Evolutionary conservation across 202 grass and related monocot species (phyloP).

Genomic region (Schoenoplectus tabernaemontani): DNA sequence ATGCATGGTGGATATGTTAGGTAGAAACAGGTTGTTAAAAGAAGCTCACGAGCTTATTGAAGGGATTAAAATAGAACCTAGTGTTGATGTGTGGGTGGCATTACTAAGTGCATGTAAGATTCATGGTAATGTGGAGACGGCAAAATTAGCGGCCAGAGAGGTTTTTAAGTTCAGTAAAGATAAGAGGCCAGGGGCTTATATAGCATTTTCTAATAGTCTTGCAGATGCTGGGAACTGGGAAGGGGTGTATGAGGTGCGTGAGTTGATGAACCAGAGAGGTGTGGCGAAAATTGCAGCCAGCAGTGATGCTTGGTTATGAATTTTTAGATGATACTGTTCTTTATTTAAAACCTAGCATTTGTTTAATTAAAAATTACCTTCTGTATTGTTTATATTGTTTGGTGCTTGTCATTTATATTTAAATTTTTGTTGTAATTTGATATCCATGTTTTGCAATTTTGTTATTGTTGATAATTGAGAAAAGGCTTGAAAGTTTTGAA

Average conservation of each 20-base stretch:
- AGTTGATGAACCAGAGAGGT: conserved; percentile 60
- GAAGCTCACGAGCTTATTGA: conserved; percentile 43
- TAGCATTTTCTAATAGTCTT: conserved; percentile 81
- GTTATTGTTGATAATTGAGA: neutral
- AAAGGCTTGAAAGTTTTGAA: neutral
- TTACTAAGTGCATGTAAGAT: conserved; percentile 63
- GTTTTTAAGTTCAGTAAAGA: conserved; percentile 47
- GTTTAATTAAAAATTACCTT: neutral
- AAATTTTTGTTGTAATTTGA: neutral
- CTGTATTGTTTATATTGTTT: neutral
- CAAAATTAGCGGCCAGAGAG: conserved; percentile 41
- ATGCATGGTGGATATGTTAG: conserved; percentile 81
- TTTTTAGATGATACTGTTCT: neutral
- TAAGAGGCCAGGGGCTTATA: conserved; percentile 60
- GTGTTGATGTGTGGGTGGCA: conserved; percentile 72
- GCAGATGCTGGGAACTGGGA: conserved; percentile 67
- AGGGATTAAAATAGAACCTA: conserved; percentile 44
- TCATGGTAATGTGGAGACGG: conserved; percentile 60
- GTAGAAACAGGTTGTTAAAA: conserved; percentile 46
- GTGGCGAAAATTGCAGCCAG: conserved; percentile 51
- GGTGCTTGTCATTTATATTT: neutral
- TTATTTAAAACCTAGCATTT: neutral
- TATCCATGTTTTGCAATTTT: neutral
- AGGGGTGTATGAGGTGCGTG: conserved; percentile 39
- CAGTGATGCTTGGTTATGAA: conserved; percentile 46